These are phyloP conservation scores for Curvularia lunata DNA, from an alignment of 2,329 filamentous ascomycete species.

Conservation along the genomic window DNA sequence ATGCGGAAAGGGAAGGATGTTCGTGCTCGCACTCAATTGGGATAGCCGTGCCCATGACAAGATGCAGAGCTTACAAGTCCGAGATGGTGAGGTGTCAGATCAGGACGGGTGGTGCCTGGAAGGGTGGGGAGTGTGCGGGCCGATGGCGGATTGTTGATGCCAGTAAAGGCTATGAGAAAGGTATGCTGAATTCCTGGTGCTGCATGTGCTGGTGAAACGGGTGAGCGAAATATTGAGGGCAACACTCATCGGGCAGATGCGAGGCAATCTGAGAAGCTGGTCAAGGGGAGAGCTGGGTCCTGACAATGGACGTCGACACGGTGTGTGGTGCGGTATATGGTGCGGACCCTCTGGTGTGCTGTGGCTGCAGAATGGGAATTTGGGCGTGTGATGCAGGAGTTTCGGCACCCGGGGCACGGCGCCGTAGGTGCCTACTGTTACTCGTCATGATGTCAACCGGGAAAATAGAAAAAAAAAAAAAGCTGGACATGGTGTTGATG, in stretches of 20 bases:
- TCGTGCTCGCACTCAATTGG: conserved; percentile 11
- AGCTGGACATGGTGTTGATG: conserved; percentile 10
- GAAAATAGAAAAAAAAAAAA: conserved; percentile 5
- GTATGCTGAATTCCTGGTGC: conserved; percentile 3
- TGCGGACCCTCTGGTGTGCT: not conserved
- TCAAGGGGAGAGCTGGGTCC: not conserved
- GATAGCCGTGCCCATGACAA: conserved; percentile 15
- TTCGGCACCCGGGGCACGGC: not conserved
- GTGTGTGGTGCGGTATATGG: conserved; percentile 1
- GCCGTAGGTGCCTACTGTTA: not conserved
- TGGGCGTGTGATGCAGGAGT: conserved; percentile 6
- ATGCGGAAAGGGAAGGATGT: conserved; percentile 6
- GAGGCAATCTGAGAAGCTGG: conserved; percentile 13
- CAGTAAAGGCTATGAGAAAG: conserved; percentile 2
- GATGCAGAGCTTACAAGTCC: conserved; percentile 5
- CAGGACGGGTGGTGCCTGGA: conserved; percentile 9
- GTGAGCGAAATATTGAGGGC: conserved; percentile 6
- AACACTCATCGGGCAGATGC: conserved; percentile 2
- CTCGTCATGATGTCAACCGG: conserved; percentile 12
- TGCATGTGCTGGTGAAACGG: conserved; percentile 22
- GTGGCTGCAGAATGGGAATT: not conserved
- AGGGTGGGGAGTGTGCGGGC: not conserved
- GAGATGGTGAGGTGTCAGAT: conserved; percentile 11
- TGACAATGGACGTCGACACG: not conserved
- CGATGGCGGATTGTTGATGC: not conserved